phyloP scores from a whole-genome alignment of 208 protist genomes.

The Leishmania martiniquensis region DNA sequence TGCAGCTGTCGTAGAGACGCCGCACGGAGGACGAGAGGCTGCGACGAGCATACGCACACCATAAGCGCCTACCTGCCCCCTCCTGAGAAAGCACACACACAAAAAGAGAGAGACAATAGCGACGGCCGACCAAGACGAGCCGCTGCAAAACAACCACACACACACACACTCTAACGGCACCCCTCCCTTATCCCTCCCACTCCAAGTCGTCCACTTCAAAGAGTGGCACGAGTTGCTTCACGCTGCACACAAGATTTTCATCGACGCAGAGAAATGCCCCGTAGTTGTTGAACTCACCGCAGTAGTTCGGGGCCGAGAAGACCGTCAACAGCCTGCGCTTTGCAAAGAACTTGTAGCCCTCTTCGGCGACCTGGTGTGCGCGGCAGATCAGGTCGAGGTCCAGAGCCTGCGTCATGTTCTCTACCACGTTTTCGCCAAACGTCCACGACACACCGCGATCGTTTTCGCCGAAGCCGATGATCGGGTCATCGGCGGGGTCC shows the following conservation, averaged over 20 bases:
- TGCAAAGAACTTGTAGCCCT: constrained; percentile 88
- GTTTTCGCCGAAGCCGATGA: constrained; percentile 59
- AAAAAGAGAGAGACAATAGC: background rate
- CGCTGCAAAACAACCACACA: background rate
- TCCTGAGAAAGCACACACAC: no score
- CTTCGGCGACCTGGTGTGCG: constrained; percentile 93
- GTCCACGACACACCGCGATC: constrained; percentile 77
- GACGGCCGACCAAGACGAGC: background rate
- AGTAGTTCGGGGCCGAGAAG: constrained; percentile 91
- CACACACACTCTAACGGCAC: background rate
- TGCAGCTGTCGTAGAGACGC: no score
- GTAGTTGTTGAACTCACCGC: constrained; percentile 75
- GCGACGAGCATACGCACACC: no score
- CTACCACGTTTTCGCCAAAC: constrained; percentile 80
- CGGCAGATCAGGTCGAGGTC: constrained; percentile 99
- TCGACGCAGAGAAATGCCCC: constrained; percentile 80
- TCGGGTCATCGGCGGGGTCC: constrained; percentile 96
- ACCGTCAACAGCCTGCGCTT: constrained; percentile 65
- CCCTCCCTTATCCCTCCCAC: background rate
- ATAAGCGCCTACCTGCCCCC: no score
- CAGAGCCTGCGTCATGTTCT: constrained; percentile 92
- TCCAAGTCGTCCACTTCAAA: constrained; percentile 48
- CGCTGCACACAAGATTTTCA: constrained; percentile 86
- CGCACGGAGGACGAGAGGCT: no score
- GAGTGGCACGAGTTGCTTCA: constrained; percentile 46